Conservation (phyloP, 331 rosid species). For the Quercus tomentella region DNA sequence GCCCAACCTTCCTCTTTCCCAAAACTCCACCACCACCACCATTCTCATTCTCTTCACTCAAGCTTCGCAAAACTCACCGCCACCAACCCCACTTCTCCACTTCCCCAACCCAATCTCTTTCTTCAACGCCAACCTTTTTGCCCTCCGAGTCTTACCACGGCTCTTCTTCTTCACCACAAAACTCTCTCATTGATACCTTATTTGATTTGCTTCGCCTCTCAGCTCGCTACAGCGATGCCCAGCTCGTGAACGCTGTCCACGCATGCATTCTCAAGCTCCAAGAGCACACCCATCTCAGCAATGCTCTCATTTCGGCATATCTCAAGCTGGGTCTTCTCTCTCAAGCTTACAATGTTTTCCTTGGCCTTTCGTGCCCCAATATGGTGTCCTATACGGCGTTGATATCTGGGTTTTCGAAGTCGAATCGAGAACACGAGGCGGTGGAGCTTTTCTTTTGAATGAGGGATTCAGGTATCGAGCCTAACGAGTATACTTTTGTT, state of each 20-base stretch:
- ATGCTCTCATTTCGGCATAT: slow-evolving; percentile 55
- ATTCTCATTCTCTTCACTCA: slow-evolving; percentile 10
- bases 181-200: slow-evolving; percentile 5
- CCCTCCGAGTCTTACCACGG: background rate
- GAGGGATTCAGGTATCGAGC: slow-evolving; percentile 47
- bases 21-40: slow-evolving; percentile 5
- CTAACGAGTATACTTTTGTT: slow-evolving; percentile 68
- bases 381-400: slow-evolving; percentile 56
- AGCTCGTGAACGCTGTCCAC: slow-evolving; percentile 38
- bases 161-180: background rate
- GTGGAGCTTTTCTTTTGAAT: slow-evolving; percentile 55
- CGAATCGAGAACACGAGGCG: slow-evolving; percentile 46
- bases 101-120: slow-evolving; percentile 19
- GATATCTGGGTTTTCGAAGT: slow-evolving; percentile 71
- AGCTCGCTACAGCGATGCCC: slow-evolving; percentile 15
- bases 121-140: slow-evolving; percentile 6
- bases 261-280: slow-evolving; percentile 45
- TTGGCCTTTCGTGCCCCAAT: slow-evolving; percentile 45
- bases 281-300: slow-evolving; percentile 40
- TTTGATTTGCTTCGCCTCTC: slow-evolving; percentile 50
- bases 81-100: slow-evolving; percentile 19
- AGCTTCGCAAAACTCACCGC: slow-evolving; percentile 2
- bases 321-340: slow-evolving; percentile 45
- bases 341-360: slow-evolving; percentile 50
- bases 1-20: background rate